Base-by-base conservation (phyloP, 495 filamentous ascomycete species). In the Podospora anserina region DNA sequence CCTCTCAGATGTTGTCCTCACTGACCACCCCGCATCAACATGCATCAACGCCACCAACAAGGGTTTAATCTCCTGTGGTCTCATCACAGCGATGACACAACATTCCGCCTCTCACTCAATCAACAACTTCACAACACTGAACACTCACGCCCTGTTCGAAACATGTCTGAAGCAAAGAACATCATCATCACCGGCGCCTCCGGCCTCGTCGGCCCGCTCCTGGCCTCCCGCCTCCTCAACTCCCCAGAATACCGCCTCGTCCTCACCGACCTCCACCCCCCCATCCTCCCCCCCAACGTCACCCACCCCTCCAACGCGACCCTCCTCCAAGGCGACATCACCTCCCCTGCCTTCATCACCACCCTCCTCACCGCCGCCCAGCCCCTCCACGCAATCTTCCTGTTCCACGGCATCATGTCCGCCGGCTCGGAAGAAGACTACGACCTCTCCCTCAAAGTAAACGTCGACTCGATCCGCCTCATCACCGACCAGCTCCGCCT, bases 351-450 rank as follows among this genome's bases (percentile, higher is more conserved):
- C 4, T 86, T 84, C 68, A 74, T 85, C 6, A 68, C 74, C 39
- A 62, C 71, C 39, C 81, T 91, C 19, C 79, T 90, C 18, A 71
- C 78, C 18, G 70, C 78, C 9, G 75, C 79, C 23, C 72, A 76
- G 13, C 84, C 82, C 13, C 79, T 91, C 0, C 82, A 87, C 70
- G 89, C 87, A 18, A 82, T 91, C 72, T 94, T 91, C 80, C 76
- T 93, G 65, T 88, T 96, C 71, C 92, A 96, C 78, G 92, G 92
- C 60, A 92, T 96, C 79, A 94, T 94, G 92, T 92, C 89, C 49
- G 86, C 88, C 23, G 90, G 89, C 59, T 83, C 88, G 19, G 92
- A 96, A 75, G 88, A 88, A 27, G 84, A 94, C 75, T 88, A 91
- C 72, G 90, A 92, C 59, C 82, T 91, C 16, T 91, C 90, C 3